Evolutionary conservation across 805 yeast genomes (phyloP).

Genomic region (Candida chauliodis): DNA sequence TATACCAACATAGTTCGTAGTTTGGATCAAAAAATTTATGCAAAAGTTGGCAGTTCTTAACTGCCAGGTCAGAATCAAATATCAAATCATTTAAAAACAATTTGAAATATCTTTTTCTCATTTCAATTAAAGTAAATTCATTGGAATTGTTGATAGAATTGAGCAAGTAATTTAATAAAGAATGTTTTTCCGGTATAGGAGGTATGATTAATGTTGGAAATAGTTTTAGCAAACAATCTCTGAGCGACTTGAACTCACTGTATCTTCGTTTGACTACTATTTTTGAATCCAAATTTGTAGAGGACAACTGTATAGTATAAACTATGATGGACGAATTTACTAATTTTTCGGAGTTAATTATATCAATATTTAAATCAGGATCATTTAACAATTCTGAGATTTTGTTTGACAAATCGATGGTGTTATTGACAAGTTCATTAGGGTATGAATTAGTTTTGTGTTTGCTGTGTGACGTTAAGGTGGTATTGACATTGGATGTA

Average conservation of each 20-base stretch:
- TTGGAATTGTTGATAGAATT: slow-evolving; percentile 37
- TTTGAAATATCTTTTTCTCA: slow-evolving; percentile 44
- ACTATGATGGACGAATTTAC: slow-evolving; percentile 35
- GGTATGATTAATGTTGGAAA: slow-evolving; percentile 40
- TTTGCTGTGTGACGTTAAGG: neutral
- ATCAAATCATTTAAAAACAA: slow-evolving; percentile 41
- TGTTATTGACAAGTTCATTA: slow-evolving; percentile 25
- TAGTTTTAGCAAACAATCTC: slow-evolving; percentile 34
- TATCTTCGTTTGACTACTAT: slow-evolving; percentile 40
- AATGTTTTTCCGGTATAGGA: slow-evolving; percentile 46
- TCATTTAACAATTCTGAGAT: slow-evolving; percentile 28
- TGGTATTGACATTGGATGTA: neutral
- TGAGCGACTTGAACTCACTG: slow-evolving; percentile 41
- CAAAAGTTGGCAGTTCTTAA: slow-evolving; percentile 36
- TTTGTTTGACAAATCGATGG: slow-evolving; percentile 27
- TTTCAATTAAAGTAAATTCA: slow-evolving; percentile 40
- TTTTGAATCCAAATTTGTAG: slow-evolving; percentile 7
- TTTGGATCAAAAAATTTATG: slow-evolving; percentile 50
- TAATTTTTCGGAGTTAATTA: slow-evolving; percentile 33
- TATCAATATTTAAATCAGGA: slow-evolving; percentile 24
- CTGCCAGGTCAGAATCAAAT: slow-evolving; percentile 23
- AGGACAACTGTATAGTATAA: slow-evolving; percentile 30
- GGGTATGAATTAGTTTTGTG: slow-evolving; percentile 7
- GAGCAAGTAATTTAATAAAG: slow-evolving; percentile 40
- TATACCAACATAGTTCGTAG: slow-evolving; percentile 48